phyloP scores from a whole-genome alignment of 78 protist genomes.

The Dictyostelium capitatum region DNA sequence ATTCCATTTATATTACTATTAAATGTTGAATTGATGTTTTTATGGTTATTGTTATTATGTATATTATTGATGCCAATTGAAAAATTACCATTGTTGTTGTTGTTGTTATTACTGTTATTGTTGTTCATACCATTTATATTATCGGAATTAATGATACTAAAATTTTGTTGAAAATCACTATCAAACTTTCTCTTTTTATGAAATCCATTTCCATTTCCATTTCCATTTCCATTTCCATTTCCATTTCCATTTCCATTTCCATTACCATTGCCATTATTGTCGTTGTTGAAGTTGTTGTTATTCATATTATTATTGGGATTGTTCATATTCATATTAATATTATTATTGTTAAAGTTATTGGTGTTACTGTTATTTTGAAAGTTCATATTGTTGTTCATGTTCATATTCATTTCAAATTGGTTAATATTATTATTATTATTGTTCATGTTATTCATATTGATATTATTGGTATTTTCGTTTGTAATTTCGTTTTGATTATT shows the following conservation, averaged over 20 bases:
- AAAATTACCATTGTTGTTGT: too few species aligned
- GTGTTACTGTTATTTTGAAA: neutral
- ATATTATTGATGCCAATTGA: neutral
- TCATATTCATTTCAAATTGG: neutral
- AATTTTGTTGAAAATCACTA: neutral
- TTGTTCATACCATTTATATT: neutral
- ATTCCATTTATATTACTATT: neutral
- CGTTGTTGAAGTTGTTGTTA: neutral
- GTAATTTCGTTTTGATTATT: neutral
- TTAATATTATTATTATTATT: neutral
- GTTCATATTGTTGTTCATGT: neutral
- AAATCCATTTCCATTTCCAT: neutral
- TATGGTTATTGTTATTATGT: neutral
- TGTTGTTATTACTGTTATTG: neutral
- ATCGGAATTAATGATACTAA: neutral
- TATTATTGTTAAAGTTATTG: neutral
- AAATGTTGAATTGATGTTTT: neutral
- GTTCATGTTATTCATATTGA: neutral
- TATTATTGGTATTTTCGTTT: neutral
- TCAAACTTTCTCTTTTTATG: neutral
- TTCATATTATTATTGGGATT: neutral
- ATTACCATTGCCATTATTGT: neutral
- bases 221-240: neutral
- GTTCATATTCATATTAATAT: neutral
- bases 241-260: neutral